phyloP scores from a whole-genome alignment of 192 early-diverging fungal genomes.

The Coemansia sp. region DNA sequence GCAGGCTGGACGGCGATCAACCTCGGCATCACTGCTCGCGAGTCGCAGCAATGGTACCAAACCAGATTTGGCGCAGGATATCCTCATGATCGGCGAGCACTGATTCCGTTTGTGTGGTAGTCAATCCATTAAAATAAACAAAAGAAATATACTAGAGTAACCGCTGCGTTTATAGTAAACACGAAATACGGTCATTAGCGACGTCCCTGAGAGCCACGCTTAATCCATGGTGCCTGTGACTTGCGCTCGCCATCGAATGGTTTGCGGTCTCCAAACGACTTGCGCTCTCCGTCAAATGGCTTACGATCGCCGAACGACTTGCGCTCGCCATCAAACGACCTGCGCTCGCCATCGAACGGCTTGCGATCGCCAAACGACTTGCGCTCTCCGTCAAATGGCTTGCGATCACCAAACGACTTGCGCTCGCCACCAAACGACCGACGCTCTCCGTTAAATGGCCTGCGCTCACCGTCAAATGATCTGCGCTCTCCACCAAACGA shows the following conservation, averaged over 20 bases:
- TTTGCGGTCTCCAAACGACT: neutral
- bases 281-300: neutral
- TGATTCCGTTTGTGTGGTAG: constrained; percentile 49
- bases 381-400: neutral
- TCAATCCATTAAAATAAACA: neutral
- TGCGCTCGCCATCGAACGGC: neutral
- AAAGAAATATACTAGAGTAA: neutral
- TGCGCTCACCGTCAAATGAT: neutral
- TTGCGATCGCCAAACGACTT: neutral
- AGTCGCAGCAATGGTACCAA: constrained; percentile 73
- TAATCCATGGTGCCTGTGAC: constrained; percentile 11
- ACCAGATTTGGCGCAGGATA: constrained; percentile 62
- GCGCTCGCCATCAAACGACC: neutral
- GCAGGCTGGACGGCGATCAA: constrained; percentile 68
- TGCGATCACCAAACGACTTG: neutral
- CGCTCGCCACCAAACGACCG: neutral
- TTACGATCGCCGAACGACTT: neutral
- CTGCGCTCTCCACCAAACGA: neutral
- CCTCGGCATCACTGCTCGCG: constrained; percentile 63
- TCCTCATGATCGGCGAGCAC: constrained; percentile 24
- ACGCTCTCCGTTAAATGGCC: neutral
- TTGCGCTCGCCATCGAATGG: constrained; percentile 7
- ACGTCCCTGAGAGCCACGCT: constrained; percentile 15
- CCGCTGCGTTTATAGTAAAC: neutral
- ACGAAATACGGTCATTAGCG: neutral